Base-by-base conservation (phyloP, 257 asterid genomes). In the Ophiorrhiza pumila region DNA sequence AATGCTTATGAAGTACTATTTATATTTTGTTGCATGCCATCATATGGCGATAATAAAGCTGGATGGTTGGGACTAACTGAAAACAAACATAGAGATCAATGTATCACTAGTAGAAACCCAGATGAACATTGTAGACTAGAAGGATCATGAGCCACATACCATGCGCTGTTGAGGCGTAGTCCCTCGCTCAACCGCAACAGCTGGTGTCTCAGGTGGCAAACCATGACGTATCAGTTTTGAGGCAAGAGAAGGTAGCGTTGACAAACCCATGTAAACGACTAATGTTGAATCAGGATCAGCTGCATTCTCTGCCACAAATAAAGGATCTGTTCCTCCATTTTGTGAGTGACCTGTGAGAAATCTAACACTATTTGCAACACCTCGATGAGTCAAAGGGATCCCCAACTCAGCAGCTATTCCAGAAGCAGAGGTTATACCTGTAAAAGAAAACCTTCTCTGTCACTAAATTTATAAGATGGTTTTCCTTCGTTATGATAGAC, bases 381-480 rank as follows among this genome's bases (percentile, higher is more conserved):
- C 99, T 66, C 99, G 96, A 75, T 95, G 99, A 43, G 99, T 95
- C 83, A 92, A 83, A 4, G 99, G 99, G 65, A 95, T 90, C 63
- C 98, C 98, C 55, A 95, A 68, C 80, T 95, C 99, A 6, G 98
- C 98, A 10, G 99, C 96, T 80, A 95, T 95, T 72, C 98, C 99
- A 23, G 99, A 92, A 76, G 99, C 98, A 74, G 99, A 95, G 14
- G 99, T 95, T 75, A 95, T 95, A 65, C 99, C 99, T 94, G 89
- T 55, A 77, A 65, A 23, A 72, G 29, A 71, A 72, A 18, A 66
- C 29, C 76, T 68, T 12, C 41, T 39, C 32, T 25, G 49, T 55
- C 32, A 69, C 47, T 46, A 25, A 67, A 15, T 43, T 14, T 12
- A 41, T n/a, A 13, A 6, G 1, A 15, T 35, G 18, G n/a, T 35